Conservation (phyloP, 2,329 filamentous ascomycete genomes). For the Penicillium concentricum region DNA sequence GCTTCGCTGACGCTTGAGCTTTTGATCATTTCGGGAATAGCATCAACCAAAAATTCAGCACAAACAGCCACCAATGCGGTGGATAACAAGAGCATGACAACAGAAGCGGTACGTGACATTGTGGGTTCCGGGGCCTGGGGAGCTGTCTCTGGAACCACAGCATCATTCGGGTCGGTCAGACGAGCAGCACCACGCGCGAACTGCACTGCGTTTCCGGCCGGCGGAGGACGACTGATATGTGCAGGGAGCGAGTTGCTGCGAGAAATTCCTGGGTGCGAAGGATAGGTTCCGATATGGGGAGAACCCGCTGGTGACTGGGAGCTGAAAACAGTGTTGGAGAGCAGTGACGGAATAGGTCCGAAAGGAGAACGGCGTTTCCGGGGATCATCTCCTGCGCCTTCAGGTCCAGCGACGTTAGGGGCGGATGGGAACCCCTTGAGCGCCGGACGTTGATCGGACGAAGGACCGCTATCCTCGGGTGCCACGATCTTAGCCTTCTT, state of each 20-base stretch:
- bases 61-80: constrained; percentile 61
- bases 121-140: constrained; percentile 21
- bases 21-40: constrained; percentile 67
- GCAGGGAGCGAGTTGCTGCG: constrained; percentile 36
- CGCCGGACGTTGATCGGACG: constrained; percentile 4
- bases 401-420: constrained; percentile 13
- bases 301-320: constrained; percentile 14
- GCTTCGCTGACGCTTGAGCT: constrained; percentile 64
- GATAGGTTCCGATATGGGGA: constrained; percentile 12
- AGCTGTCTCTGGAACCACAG: constrained; percentile 10
- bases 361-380: constrained; percentile 30
- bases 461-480: background rate
- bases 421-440: constrained; percentile 18
- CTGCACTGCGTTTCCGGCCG: constrained; percentile 35
- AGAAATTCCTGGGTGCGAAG: constrained; percentile 20
- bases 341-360: constrained; percentile 31
- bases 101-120: constrained; percentile 58
- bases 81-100: constrained; percentile 55
- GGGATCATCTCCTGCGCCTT: constrained; percentile 12
- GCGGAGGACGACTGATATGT: constrained; percentile 24
- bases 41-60: constrained; percentile 71
- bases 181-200: constrained; percentile 35
- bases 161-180: constrained; percentile 18
- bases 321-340: constrained; percentile 38
- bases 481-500: constrained; percentile 12